Evolutionary conservation across 1,284 basidiomycete genomes (phyloP).

Genomic region (Puccinia coronata): DNA sequence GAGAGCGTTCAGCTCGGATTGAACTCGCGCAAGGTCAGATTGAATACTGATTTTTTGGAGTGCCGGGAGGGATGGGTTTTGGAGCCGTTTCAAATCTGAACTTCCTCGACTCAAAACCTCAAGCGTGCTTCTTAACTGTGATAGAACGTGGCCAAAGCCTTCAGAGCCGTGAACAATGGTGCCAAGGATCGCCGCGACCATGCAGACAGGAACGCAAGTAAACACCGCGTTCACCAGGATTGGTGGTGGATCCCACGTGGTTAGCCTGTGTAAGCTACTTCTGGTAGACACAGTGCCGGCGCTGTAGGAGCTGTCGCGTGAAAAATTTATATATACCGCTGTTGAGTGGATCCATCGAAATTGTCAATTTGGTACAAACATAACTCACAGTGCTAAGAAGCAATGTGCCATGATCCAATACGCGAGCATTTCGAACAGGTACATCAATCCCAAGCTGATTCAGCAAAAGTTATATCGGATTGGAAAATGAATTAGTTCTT

Average conservation of each 20-base stretch:
- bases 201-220: not conserved
- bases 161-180: not conserved
- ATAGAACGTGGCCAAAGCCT: not conserved
- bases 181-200: not conserved
- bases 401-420: constrained; percentile 7
- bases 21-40: not conserved
- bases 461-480: not conserved
- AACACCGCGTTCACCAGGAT: not conserved
- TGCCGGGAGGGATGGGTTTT: not conserved
- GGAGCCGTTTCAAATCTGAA: not conserved
- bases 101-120: not conserved
- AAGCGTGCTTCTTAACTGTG: not conserved
- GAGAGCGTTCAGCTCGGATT: not conserved
- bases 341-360: too few relatives aligned
- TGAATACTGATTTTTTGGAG: not conserved
- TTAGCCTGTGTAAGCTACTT: not conserved
- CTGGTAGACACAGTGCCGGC: not conserved
- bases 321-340: not conserved
- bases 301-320: not conserved
- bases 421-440: not conserved
- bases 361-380: too few relatives aligned
- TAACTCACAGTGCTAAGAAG: not conserved
- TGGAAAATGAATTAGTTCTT: too few relatives aligned
- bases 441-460: not conserved
- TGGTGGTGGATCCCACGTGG: not conserved